Conservation (phyloP, 2,329 filamentous ascomycete species). For the Shiraia bambusicola region DNA sequence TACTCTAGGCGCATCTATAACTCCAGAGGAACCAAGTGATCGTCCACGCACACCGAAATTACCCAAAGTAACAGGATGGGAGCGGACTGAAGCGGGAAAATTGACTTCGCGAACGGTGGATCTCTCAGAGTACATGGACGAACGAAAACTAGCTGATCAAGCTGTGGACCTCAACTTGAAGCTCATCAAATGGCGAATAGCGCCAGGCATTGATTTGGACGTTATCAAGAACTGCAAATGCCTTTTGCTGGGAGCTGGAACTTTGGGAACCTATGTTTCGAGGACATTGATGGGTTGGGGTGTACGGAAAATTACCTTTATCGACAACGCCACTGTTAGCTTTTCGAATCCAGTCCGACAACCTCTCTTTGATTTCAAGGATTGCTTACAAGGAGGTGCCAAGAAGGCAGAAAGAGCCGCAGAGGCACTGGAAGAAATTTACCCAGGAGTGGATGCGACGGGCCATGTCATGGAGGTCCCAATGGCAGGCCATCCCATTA, state of each 20-base stretch:
- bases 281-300: slow-evolving; percentile 94
- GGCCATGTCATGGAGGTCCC: slow-evolving; percentile 85
- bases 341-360: slow-evolving; percentile 97
- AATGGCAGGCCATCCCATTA: slow-evolving; percentile 91
- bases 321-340: slow-evolving; percentile 90
- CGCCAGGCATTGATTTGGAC: slow-evolving; percentile 83
- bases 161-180: slow-evolving; percentile 96
- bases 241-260: slow-evolving; percentile 86
- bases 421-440: slow-evolving; percentile 78
- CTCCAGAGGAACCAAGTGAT: slow-evolving; percentile 13
- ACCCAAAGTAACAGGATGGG: slow-evolving; percentile 95
- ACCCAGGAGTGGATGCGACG: slow-evolving; percentile 80
- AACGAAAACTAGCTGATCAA: slow-evolving; percentile 81
- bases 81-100: slow-evolving; percentile 77
- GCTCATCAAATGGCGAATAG: slow-evolving; percentile 98
- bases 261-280: slow-evolving; percentile 89
- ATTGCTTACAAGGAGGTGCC: slow-evolving; percentile 82
- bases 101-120: slow-evolving; percentile 76
- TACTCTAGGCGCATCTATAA: slow-evolving; percentile 6
- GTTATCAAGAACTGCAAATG: slow-evolving; percentile 88
- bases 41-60: slow-evolving; percentile 52
- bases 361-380: slow-evolving; percentile 85
- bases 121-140: slow-evolving; percentile 91
- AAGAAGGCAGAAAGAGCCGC: slow-evolving; percentile 82
- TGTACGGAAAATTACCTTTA: slow-evolving; percentile 89